Base-by-base conservation (phyloP, 176 grass and related monocot species). In the Tuctoria greenei region DNA sequence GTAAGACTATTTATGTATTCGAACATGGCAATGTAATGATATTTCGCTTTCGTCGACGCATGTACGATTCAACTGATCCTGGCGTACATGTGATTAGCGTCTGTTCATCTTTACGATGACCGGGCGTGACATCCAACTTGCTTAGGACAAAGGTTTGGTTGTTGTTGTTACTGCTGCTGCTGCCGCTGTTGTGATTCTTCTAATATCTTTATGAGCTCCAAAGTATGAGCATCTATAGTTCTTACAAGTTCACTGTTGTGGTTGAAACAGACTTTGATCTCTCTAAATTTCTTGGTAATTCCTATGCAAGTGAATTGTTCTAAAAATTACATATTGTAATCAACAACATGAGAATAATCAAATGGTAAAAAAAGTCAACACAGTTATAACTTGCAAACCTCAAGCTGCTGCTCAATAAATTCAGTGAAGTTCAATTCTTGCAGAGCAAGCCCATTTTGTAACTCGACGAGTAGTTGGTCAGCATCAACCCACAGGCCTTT, bases 251-350 rank as follows among this genome's bases (percentile, higher is more conserved):
- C 45, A 80, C 75, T 54, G 89, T 88, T 55, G 91, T 75, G 36
- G 71, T 64, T 50, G 89, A 92, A 68, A 96, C 74, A 31, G 82
- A 96, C 75, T 86, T 92, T 72, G 87, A 88, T 81, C 87, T 82
- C 63, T 90, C 89, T 11, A 92, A 45, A 25, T 88, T 80, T 86
- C 77, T 91, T 55, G 85, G 35, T 62, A 84, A 75, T 45, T 83
- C 84, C 92, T 95, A 83, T 43, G 69, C 84, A 34, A 61, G 36
- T 51, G 47, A 4, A 78, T 49, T 10, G n/a, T 83, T 69, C 47
- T 20, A 79, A 79, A 73, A 66, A 69, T 25, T 59, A 39, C 54
- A 45, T 41, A 46, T 46, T 51, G 21, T 69, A 50, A 68, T 25
- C n/a, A 73, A 67, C n/a, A 75, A 49, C 52, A 36, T 4, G 10